Evolutionary conservation across 2,329 filamentous ascomycete species (phyloP).

Genomic region (Ophiosphaerella korrae): DNA sequence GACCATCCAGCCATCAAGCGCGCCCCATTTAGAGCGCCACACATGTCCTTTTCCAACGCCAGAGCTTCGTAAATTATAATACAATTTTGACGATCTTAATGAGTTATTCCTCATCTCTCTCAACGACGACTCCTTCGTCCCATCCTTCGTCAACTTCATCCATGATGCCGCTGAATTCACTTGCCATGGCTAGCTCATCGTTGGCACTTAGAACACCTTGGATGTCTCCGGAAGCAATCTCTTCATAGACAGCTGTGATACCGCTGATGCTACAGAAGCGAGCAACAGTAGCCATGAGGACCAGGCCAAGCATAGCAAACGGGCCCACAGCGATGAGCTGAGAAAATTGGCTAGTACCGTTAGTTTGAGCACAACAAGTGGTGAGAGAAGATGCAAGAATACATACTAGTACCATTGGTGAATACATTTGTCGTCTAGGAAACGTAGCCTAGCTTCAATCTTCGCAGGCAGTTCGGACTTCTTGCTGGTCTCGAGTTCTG

Average conservation of each 20-base stretch:
- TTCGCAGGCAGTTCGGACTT: slow-evolving; percentile 22
- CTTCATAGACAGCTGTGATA: slow-evolving; percentile 49
- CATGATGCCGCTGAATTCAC: slow-evolving; percentile 35
- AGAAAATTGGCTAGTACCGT: slow-evolving; percentile 45
- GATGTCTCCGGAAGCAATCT: slow-evolving; percentile 49
- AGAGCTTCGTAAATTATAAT: too few species aligned
- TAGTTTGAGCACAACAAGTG: slow-evolving; percentile 1
- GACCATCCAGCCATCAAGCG: too few species aligned
- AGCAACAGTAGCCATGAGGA: slow-evolving; percentile 50
- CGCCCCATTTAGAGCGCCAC: too few species aligned
- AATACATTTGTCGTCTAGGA: slow-evolving; percentile 47
- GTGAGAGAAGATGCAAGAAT: neutral
- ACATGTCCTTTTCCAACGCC: too few species aligned
- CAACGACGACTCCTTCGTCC: slow-evolving; percentile 32
- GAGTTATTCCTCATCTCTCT: slow-evolving; percentile 21
- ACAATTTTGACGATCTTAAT: neutral
- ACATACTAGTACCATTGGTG: slow-evolving; percentile 47
- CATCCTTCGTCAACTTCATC: slow-evolving; percentile 35
- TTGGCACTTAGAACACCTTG: slow-evolving; percentile 50
- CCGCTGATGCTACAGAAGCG: slow-evolving; percentile 49
- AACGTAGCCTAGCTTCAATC: slow-evolving; percentile 39
- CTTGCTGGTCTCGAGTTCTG: slow-evolving; percentile 29
- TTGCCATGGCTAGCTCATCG: slow-evolving; percentile 47
- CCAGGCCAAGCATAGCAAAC: slow-evolving; percentile 53
- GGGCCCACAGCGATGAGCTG: slow-evolving; percentile 53